Evolutionary conservation across 1,284 basidiomycete genomes (phyloP).

Genomic region (Tausonia pullulans): DNA sequence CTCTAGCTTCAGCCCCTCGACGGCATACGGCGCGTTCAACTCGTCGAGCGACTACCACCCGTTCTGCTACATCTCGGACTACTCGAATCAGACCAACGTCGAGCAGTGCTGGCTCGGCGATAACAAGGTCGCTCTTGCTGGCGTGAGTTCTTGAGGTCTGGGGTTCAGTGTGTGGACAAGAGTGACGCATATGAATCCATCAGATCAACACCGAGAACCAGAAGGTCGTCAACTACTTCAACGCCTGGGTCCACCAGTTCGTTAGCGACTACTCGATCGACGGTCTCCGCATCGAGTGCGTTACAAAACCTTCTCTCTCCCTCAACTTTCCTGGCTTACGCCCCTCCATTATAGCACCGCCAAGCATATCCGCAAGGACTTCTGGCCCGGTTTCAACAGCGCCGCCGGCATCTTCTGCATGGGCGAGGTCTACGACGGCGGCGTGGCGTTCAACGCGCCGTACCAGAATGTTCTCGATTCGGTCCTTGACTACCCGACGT

Average conservation of each 20-base stretch:
- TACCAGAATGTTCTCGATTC: conserved; percentile 10
- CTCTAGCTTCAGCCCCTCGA: conserved; percentile 23
- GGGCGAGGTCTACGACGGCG: conserved; percentile 39
- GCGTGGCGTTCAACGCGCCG: conserved; percentile 16
- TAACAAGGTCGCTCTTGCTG: conserved; percentile 29
- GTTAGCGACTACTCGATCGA: conserved; percentile 32
- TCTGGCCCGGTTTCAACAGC: conserved; percentile 38
- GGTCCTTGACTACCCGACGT: conserved; percentile 14
- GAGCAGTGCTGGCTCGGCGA: conserved; percentile 40
- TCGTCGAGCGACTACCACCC: conserved; percentile 32
- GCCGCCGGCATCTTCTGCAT: conserved; percentile 37
- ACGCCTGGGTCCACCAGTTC: conserved; percentile 37
- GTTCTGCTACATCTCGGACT: conserved; percentile 35
- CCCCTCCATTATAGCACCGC: conserved; percentile 28
- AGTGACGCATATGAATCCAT: background rate
- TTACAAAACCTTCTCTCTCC: background rate
- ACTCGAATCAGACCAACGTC: conserved; percentile 35
- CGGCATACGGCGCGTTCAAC: conserved; percentile 31
- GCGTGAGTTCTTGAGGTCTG: conserved; percentile 18
- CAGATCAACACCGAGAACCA: conserved; percentile 38
- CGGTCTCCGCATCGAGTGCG: conserved; percentile 13
- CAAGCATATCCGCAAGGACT: conserved; percentile 40
- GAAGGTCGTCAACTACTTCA: conserved; percentile 30
- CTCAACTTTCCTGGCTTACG: background rate
- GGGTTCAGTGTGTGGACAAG: background rate